Conservation (phyloP, 495 filamentous ascomycete species). For the Penicillium verhagenii region DNA sequence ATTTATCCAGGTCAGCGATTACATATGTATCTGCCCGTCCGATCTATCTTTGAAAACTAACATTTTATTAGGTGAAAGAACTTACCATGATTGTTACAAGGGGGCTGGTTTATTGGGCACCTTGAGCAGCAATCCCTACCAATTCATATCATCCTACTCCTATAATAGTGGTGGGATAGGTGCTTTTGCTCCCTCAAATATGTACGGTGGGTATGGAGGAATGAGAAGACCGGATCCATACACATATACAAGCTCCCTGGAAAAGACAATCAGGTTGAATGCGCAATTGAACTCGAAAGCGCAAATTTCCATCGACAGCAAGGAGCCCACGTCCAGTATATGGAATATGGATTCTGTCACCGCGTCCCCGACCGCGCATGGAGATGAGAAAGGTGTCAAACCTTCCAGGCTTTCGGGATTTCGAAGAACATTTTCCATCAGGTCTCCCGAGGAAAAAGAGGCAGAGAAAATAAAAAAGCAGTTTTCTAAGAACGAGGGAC, state of each 20-base stretch:
- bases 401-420: constrained; percentile 32
- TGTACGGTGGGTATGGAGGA: constrained; percentile 8
- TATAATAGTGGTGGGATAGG: constrained; percentile 7
- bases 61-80: constrained; percentile 33
- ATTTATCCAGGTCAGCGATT: constrained; percentile 39
- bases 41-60: neutral
- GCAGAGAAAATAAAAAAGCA: constrained; percentile 18
- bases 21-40: neutral
- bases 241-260: constrained; percentile 29
- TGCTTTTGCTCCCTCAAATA: neutral
- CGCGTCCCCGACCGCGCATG: neutral
- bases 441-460: constrained; percentile 34
- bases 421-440: constrained; percentile 36
- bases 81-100: constrained; percentile 34
- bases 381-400: constrained; percentile 11
- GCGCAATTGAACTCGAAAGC: constrained; percentile 35
- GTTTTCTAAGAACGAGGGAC: neutral
- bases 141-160: constrained; percentile 18
- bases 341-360: constrained; percentile 25
- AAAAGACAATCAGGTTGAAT: constrained; percentile 30
- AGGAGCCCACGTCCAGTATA: constrained; percentile 40
- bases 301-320: constrained; percentile 31
- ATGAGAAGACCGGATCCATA: constrained; percentile 17
- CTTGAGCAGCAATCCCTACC: constrained; percentile 34
- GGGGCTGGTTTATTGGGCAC: constrained; percentile 7